Conservation (phyloP, 2,329 filamentous ascomycete genomes). For the Trichoderma sp. region DNA sequence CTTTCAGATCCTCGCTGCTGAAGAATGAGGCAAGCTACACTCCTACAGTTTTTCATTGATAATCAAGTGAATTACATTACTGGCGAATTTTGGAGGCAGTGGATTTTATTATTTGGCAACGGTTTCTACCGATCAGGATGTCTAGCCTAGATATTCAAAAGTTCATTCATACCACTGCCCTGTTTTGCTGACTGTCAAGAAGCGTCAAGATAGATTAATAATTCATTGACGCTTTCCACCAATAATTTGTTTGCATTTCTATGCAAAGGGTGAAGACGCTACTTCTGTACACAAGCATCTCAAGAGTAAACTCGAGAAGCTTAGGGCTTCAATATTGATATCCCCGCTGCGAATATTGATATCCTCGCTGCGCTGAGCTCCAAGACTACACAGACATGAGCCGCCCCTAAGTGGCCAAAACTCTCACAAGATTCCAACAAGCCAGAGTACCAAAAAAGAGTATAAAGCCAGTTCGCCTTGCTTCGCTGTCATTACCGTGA, state of each 20-base stretch:
- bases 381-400: not conserved
- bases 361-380: not conserved
- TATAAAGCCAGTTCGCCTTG: not conserved
- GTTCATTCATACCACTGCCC: not conserved
- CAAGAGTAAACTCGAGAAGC: not conserved
- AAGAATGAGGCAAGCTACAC: slow-evolving; percentile 32
- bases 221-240: not conserved
- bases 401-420: not conserved
- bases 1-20: slow-evolving; percentile 60
- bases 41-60: not conserved
- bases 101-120: not conserved
- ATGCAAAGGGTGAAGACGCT: not conserved
- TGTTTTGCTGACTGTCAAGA: not conserved
- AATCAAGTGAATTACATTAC: not conserved
- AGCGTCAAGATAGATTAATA: not conserved
- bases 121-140: not conserved
- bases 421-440: not conserved
- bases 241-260: not conserved
- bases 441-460: not conserved
- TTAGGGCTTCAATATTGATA: not conserved
- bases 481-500: not conserved
- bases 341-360: not conserved
- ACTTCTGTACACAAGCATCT: not conserved
- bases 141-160: not conserved
- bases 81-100: not conserved